These are phyloP conservation scores for Teunomyces barrocoloradensis DNA, from an alignment of 805 yeast species.

Conservation along the genomic window DNA sequence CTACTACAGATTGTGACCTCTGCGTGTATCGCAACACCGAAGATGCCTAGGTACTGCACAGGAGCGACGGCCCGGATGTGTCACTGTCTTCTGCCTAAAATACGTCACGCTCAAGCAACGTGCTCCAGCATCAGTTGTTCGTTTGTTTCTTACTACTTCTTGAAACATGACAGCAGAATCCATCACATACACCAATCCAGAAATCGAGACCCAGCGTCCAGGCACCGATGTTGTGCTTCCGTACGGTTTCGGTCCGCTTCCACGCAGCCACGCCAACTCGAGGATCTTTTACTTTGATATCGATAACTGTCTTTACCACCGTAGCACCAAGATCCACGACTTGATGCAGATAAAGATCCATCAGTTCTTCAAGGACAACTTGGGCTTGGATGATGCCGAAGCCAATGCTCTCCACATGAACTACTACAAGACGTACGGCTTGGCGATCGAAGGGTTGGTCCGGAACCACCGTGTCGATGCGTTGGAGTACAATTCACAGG, in stretches of 20 bases:
- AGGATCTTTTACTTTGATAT: conserved; percentile 79
- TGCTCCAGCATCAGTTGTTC: background rate
- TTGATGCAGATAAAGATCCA: conserved; percentile 86
- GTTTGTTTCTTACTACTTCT: background rate
- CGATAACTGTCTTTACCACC: conserved; percentile 84
- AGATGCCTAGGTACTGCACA: too few species aligned
- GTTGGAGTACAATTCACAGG: conserved; percentile 79
- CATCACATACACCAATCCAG: conserved; percentile 25
- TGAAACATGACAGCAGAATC: conserved; percentile 9
- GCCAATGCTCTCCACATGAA: conserved; percentile 69
- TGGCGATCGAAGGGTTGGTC: conserved; percentile 88
- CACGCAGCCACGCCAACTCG: conserved; percentile 21
- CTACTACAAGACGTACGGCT: conserved; percentile 84
- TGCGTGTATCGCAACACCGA: too few species aligned
- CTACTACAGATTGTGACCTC: too few species aligned
- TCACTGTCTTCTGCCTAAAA: background rate
- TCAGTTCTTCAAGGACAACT: conserved; percentile 65
- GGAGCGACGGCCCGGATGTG: too few species aligned
- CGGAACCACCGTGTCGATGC: conserved; percentile 75
- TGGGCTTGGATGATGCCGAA: conserved; percentile 63
- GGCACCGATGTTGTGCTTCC: conserved; percentile 23
- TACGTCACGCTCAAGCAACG: background rate
- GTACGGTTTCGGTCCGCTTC: conserved; percentile 35
- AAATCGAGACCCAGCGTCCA: conserved; percentile 12
- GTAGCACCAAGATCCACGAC: conserved; percentile 75